Conservation (phyloP, 2,329 filamentous ascomycete genomes). For the Trichoderma endophyticum region DNA sequence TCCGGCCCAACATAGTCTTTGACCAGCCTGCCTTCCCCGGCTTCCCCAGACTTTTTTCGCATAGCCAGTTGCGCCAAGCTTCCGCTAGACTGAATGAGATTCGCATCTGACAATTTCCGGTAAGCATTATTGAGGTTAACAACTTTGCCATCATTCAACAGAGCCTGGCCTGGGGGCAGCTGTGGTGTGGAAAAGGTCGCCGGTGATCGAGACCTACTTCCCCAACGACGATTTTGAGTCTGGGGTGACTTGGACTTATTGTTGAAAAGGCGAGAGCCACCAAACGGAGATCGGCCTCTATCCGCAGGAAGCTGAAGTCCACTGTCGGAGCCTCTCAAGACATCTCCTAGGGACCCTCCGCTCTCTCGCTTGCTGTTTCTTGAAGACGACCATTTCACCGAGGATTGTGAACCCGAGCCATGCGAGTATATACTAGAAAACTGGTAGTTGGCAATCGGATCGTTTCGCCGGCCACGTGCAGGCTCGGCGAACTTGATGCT, state of each 20-base stretch:
- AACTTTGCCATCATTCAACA: conserved; percentile 58
- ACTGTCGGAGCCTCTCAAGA: conserved; percentile 41
- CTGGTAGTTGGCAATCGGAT: conserved; percentile 56
- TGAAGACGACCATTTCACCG: conserved; percentile 50
- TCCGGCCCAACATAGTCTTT: conserved; percentile 67
- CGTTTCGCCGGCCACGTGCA: conserved; percentile 26
- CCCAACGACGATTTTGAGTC: conserved; percentile 43
- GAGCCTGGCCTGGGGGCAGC: conserved; percentile 37
- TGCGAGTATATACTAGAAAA: conserved; percentile 58
- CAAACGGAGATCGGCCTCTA: conserved; percentile 41
- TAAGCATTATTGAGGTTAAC: conserved; percentile 70
- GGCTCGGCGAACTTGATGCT: conserved; percentile 45
- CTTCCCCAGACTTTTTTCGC: conserved; percentile 48
- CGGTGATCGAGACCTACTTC: conserved; percentile 39
- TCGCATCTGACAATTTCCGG: conserved; percentile 67
- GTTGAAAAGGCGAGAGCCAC: conserved; percentile 30
- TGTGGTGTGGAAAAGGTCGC: conserved; percentile 28
- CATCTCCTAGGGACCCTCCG: conserved; percentile 46
- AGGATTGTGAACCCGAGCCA: conserved; percentile 44
- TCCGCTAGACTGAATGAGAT: conserved; percentile 61
- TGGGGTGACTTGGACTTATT: conserved; percentile 53
- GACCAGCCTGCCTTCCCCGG: conserved; percentile 54
- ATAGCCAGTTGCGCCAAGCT: conserved; percentile 59
- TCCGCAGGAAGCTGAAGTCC: conserved; percentile 49
- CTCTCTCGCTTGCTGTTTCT: conserved; percentile 30